Percentiles rank a stretch among this genome's conserved stretches.
phyloP scores from a whole-genome alignment of 805 yeast genomes.

The Lachancea sp. region DNA sequence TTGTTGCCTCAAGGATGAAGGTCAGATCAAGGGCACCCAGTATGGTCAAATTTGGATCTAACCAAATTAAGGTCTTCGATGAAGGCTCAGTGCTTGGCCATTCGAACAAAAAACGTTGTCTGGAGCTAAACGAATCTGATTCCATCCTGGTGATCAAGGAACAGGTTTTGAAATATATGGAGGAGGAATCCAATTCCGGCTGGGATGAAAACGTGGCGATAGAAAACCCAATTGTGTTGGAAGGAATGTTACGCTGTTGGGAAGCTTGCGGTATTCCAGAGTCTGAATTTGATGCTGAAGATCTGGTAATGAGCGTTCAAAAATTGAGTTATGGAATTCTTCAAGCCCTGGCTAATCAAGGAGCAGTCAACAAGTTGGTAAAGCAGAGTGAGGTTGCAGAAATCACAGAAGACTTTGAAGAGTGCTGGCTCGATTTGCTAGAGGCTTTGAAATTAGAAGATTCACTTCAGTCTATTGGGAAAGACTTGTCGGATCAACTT shows the following conservation, averaged over 20 bases:
- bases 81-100: neutral
- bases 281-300: slow-evolving; percentile 6
- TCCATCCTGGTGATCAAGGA: slow-evolving; percentile 6
- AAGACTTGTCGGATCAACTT: neutral
- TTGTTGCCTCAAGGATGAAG: slow-evolving; percentile 3
- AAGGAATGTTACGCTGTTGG: slow-evolving; percentile 7
- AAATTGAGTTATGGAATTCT: slow-evolving; percentile 9
- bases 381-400: neutral
- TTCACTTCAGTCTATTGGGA: neutral
- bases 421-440: slow-evolving; percentile 6
- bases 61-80: slow-evolving; percentile 7
- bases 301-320: slow-evolving; percentile 8
- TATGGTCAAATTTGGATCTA: slow-evolving; percentile 3
- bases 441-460: slow-evolving; percentile 6
- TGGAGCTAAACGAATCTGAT: neutral
- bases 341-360: slow-evolving; percentile 7
- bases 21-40: neutral
- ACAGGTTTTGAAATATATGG: slow-evolving; percentile 1
- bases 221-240: slow-evolving; percentile 6
- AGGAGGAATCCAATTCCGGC: slow-evolving; percentile 2
- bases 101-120: neutral
- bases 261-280: slow-evolving; percentile 8
- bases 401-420: slow-evolving; percentile 5
- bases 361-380: slow-evolving; percentile 3
- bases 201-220: slow-evolving; percentile 9